phyloP scores from a whole-genome alignment of 2,329 filamentous ascomycete genomes.

The Seiridium cupressi region DNA sequence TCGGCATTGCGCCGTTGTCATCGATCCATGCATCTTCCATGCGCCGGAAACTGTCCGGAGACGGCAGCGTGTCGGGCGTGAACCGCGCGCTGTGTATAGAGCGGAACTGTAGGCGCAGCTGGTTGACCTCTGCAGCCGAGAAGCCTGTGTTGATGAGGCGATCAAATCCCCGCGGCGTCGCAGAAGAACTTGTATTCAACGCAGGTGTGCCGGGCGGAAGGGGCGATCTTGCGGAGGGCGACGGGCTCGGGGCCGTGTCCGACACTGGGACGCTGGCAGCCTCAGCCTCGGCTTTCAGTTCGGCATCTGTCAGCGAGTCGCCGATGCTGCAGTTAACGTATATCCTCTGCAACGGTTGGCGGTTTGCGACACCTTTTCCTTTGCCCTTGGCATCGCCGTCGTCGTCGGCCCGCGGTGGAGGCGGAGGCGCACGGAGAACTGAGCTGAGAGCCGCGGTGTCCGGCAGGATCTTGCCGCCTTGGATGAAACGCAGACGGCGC shows the following conservation, averaged over 20 bases:
- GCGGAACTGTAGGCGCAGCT: slow-evolving; percentile 83
- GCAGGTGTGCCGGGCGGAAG: slow-evolving; percentile 9
- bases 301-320: slow-evolving; percentile 63
- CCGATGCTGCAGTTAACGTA: slow-evolving; percentile 96
- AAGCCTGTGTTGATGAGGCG: slow-evolving; percentile 80
- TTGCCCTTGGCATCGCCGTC: slow-evolving; percentile 35
- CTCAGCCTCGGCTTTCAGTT: slow-evolving; percentile 67
- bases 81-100: slow-evolving; percentile 79
- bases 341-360: slow-evolving; percentile 53
- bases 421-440: slow-evolving; percentile 64
- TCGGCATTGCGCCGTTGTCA: slow-evolving; percentile 42
- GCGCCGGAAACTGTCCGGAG: slow-evolving; percentile 68
- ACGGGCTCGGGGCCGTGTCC: slow-evolving; percentile 1
- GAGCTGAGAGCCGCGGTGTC: slow-evolving; percentile 68
- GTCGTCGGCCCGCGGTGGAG: slow-evolving; percentile 29
- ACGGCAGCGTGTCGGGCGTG: slow-evolving; percentile 87
- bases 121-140: slow-evolving; percentile 76
- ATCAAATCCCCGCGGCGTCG: slow-evolving; percentile 80
- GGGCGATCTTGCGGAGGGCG: neutral
- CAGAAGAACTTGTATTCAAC: slow-evolving; percentile 14
- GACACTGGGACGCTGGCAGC: slow-evolving; percentile 26
- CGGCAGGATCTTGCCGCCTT: slow-evolving; percentile 81
- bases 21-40: slow-evolving; percentile 94
- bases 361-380: slow-evolving; percentile 64
- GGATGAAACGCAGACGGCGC: slow-evolving; percentile 81